A percentile compares a stretch with the other conserved stretches of the same genome.
Evolutionary conservation across 805 yeast genomes (phyloP).

Genomic region (Suhomyces pyralidae): DNA sequence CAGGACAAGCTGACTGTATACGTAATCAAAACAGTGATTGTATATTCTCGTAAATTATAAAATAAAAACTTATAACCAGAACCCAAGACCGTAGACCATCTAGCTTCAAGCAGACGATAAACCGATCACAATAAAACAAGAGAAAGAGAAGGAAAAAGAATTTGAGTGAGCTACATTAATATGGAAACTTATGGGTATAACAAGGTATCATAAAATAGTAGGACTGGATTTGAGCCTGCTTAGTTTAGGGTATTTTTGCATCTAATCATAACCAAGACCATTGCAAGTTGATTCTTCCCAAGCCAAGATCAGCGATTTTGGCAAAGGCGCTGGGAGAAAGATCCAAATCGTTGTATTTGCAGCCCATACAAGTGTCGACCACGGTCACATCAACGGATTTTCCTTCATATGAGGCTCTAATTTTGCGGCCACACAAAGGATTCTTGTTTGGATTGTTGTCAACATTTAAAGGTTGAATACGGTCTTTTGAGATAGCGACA

Average conservation of each 20-base stretch:
- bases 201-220: neutral
- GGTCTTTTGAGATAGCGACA: constrained; percentile 49
- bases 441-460: constrained; percentile 41
- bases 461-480: constrained; percentile 34
- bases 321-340: constrained; percentile 60
- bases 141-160: neutral
- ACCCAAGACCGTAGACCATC: neutral
- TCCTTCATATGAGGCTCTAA: constrained; percentile 45
- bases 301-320: constrained; percentile 46
- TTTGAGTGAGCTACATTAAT: neutral
- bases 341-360: constrained; percentile 50
- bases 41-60: neutral
- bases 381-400: constrained; percentile 56
- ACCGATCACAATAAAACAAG: neutral
- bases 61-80: neutral
- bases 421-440: constrained; percentile 53
- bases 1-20: neutral
- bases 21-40: neutral
- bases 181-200: neutral
- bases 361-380: constrained; percentile 57
- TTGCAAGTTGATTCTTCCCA: constrained; percentile 52
- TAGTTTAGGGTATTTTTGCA: neutral
- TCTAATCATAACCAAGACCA: constrained; percentile 38
- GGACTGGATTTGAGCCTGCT: neutral
- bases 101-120: constrained; percentile 2